Percentiles rank a stretch among this genome's conserved stretches.
Evolutionary conservation across 2,329 filamentous ascomycete species (phyloP).

Genomic region (Dothideomycetes sp.): DNA sequence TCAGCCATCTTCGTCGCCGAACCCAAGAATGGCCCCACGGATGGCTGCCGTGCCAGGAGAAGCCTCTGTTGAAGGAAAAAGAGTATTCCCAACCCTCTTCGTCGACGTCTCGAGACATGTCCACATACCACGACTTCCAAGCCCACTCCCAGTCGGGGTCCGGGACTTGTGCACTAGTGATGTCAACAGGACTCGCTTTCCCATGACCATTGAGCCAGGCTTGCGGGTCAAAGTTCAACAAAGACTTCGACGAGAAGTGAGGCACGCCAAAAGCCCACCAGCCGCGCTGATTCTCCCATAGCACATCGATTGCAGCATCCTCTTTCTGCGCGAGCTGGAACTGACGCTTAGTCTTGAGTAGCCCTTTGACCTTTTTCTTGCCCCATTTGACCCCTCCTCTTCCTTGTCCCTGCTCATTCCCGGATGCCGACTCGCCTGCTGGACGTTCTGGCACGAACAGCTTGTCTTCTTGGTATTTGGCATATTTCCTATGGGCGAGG

Average conservation of each 20-base stretch:
- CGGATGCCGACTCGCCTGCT: conserved; percentile 10
- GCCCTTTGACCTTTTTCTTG: conserved; percentile 17
- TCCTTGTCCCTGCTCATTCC: conserved; percentile 14
- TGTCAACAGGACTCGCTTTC: conserved; percentile 52
- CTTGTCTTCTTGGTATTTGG: conserved; percentile 14
- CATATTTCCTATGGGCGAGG: conserved; percentile 10
- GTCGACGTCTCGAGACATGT: conserved; percentile 73
- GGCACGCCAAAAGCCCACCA: conserved; percentile 80
- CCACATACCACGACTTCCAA: conserved; percentile 60
- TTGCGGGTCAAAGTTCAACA: conserved; percentile 75
- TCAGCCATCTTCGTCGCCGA: conserved; percentile 76
- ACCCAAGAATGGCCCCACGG: conserved; percentile 95
- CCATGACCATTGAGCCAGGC: conserved; percentile 64
- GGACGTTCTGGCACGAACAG: conserved; percentile 10
- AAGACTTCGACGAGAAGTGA: conserved; percentile 76
- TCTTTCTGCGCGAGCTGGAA: conserved; percentile 23
- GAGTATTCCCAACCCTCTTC: conserved; percentile 95
- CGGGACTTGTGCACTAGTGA: conserved; percentile 79
- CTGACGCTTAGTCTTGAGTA: conserved; percentile 20
- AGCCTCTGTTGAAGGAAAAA: conserved; percentile 58
- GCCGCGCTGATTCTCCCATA: conserved; percentile 94
- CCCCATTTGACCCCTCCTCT: conserved; percentile 22
- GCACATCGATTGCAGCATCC: conserved; percentile 59
- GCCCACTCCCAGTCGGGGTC: conserved; percentile 94
- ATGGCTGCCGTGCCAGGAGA: conserved; percentile 71